Base-by-base conservation (phyloP, 2,329 filamentous ascomycete genomes). In the Botrytis medusae region DNA sequence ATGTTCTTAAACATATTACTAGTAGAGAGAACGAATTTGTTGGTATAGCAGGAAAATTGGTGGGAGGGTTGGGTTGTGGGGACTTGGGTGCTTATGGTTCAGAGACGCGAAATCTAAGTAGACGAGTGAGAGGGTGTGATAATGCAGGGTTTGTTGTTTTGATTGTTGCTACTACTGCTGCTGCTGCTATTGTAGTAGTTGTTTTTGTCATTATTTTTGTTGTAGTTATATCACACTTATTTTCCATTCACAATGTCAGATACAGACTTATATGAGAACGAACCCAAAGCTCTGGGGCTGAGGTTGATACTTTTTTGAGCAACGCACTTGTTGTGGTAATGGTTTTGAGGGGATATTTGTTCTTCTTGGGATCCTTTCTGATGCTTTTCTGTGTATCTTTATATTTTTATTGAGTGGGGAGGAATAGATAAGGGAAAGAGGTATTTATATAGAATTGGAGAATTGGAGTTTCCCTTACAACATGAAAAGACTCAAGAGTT, bases 21-120 rank as follows among this genome's bases (percentile, higher is more conserved):
- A n/a, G 22, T 4, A 51, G 12, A 0, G 1, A 25, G 22, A 14
- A 6, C n/a, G 0, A 3, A n/a, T 12, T 9, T n/a, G 2, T 7
- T n/a, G 22, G 22, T 4, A 51, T 48, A 22, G 46, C 7, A 25
- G 44, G 16, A 4, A 48, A 48, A 22, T 22, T 3, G 2, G 3
- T 4, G 8, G 48, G 10, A n/a, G 12, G 14, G 12, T 25, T n/a
- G 22, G 4, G 0, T 14, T n/a, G 48, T 51, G 14, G 48, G 10
- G 4, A 1, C 1, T n/a, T 25, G 10, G 10, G 25, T 22, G 6
- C 5, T 12, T 48, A 10, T 12, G 2, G 9, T n/a, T 4, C 22
- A n/a, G 25, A 51, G 12, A 51, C 2, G 9, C 25, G 22, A 22
- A 25, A 25, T 12, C 4, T n/a, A 12, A 51, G 48, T 10, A 14